These are phyloP conservation scores for Cardamine occulta DNA, from an alignment of 345 rosid species.

Conservation along the genomic window DNA sequence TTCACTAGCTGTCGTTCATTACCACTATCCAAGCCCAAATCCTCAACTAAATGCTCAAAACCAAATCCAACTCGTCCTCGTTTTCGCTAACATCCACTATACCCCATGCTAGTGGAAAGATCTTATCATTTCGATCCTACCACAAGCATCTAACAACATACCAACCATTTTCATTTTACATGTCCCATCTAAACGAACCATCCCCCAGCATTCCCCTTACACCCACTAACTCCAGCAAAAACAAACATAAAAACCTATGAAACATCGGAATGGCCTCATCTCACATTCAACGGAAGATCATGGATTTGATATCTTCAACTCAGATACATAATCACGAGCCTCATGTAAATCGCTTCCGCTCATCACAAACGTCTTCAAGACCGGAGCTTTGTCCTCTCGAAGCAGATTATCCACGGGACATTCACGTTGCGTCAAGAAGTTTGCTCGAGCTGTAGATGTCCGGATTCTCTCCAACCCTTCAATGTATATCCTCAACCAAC, in stretches of 20 bases:
- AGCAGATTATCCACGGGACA: too few relatives aligned
- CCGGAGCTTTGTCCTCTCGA: neutral
- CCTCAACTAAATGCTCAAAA: too few relatives aligned
- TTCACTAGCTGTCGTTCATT: too few relatives aligned
- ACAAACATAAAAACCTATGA: neutral
- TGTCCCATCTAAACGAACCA: neutral
- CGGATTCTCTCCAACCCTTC: too few relatives aligned
- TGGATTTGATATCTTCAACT: neutral
- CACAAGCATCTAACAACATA: neutral
- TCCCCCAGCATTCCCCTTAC: neutral
- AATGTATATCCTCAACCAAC: too few relatives aligned
- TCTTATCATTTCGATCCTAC: neutral
- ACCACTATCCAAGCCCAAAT: too few relatives aligned
- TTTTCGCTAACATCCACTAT: neutral
- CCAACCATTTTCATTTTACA: neutral
- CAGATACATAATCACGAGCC: neutral
- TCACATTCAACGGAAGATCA: neutral
- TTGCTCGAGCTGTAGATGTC: too few relatives aligned
- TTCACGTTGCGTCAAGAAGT: too few relatives aligned
- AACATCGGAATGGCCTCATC: neutral
- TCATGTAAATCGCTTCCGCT: neutral
- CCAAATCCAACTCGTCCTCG: rapidly evolving
- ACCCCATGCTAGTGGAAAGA: neutral
- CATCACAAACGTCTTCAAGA: neutral
- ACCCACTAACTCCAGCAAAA: neutral